Conservation (phyloP, 2,329 filamentous ascomycete genomes). For the Colletotrichum spaethianum region DNA sequence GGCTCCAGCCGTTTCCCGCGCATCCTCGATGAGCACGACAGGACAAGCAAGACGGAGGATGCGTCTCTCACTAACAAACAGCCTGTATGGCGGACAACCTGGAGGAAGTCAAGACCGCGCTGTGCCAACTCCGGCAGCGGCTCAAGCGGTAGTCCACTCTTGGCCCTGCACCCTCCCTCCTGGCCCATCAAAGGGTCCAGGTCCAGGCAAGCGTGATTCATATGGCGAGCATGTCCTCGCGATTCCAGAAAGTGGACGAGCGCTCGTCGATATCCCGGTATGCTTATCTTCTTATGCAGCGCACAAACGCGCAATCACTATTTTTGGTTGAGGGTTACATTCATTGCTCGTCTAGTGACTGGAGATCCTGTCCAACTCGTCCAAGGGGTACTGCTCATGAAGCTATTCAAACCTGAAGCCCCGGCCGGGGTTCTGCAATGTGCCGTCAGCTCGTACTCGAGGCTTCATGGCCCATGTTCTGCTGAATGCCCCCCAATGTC, state of each 20-base stretch:
- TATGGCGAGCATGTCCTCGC: background rate
- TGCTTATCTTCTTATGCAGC: conserved; percentile 1
- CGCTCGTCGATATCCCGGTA: background rate
- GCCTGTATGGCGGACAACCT: conserved; percentile 9
- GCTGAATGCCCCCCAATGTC: conserved; percentile 4
- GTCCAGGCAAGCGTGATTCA: background rate
- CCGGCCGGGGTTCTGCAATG: background rate
- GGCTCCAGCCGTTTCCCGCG: background rate
- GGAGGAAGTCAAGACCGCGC: conserved; percentile 3
- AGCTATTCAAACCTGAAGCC: background rate
- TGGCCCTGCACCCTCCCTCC: conserved; percentile 21
- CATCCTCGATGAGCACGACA: background rate
- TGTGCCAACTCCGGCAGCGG: conserved; percentile 31
- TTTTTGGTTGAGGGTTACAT: background rate
- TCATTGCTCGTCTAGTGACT: background rate
- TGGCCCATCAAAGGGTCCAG: background rate
- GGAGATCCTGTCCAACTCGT: background rate
- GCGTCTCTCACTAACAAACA: conserved; percentile 27
- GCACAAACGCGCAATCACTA: background rate
- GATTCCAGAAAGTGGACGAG: background rate
- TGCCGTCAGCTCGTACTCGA: conserved; percentile 1
- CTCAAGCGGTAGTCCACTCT: conserved; percentile 31
- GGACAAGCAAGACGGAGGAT: background rate
- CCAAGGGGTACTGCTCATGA: background rate
- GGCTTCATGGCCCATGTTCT: background rate